These are phyloP conservation scores for Podaxis sp. DNA, from an alignment of 768 basidiomycete species.

Conservation along the genomic window DNA sequence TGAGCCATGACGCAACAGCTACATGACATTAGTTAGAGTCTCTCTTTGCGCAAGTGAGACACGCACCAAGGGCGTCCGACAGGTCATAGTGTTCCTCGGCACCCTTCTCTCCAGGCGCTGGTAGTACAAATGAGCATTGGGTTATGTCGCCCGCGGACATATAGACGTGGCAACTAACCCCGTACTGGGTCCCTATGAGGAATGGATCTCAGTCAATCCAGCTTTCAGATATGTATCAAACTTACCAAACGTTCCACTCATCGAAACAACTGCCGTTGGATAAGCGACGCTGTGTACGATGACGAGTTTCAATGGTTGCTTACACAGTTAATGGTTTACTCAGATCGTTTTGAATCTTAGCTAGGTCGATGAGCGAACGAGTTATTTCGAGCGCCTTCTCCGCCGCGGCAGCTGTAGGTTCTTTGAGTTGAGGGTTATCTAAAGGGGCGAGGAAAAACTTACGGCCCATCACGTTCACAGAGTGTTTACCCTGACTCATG, in stretches of 20 bases:
- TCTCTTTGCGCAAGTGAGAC: neutral
- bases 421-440: neutral
- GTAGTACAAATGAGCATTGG: neutral
- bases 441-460: constrained; percentile 15
- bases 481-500: constrained; percentile 40
- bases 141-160: neutral
- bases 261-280: constrained; percentile 40
- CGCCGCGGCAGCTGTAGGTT: constrained; percentile 42
- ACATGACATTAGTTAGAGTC: neutral
- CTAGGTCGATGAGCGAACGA: constrained; percentile 49
- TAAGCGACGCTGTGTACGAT: too few relatives aligned
- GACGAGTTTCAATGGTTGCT: constrained; percentile 6
- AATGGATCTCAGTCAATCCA: neutral
- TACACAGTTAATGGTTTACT: constrained; percentile 38
- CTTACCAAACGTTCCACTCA: constrained; percentile 55
- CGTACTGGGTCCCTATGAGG: constrained; percentile 39
- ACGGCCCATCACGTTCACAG: constrained; percentile 55
- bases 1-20: constrained; percentile 61
- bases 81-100: constrained; percentile 55
- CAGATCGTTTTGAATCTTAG: constrained; percentile 38
- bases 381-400: constrained; percentile 53
- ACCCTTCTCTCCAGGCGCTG: constrained; percentile 46
- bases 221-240: neutral
- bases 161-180: constrained; percentile 21
- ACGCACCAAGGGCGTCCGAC: constrained; percentile 45